Evolutionary conservation across 345 rosid species (phyloP).

Genomic region (Turritis glabra): DNA sequence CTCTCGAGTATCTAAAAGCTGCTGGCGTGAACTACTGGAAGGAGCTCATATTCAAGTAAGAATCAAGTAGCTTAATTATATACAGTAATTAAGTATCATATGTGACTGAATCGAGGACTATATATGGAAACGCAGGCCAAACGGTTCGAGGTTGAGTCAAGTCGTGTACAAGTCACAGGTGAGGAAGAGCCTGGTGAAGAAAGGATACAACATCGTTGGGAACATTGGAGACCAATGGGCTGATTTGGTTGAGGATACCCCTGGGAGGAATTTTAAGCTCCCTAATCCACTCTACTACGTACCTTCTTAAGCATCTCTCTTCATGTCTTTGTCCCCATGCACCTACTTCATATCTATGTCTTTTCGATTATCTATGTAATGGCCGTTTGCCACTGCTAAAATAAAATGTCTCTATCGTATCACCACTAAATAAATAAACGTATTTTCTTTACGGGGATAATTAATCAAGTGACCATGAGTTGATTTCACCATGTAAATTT

Average conservation of each 20-base stretch:
- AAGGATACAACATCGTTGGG: slow-evolving; percentile 54
- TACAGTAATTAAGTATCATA: not conserved
- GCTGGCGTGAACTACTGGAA: slow-evolving; percentile 50
- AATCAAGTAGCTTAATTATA: not conserved
- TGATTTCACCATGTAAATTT: not conserved
- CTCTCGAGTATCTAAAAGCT: slow-evolving; percentile 35
- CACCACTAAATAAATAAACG: not conserved
- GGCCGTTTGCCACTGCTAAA: not conserved
- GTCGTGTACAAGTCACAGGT: slow-evolving; percentile 32
- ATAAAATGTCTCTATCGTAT: not conserved
- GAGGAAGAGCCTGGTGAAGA: slow-evolving; percentile 37
- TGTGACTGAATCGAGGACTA: not conserved
- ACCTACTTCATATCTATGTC: not conserved
- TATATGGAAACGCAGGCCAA: slow-evolving; percentile 26
- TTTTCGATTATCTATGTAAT: not conserved
- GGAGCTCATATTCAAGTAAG: slow-evolving; percentile 42
- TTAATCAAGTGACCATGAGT: not conserved
- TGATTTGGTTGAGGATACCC: slow-evolving; percentile 38
- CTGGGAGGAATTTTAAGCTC: slow-evolving; percentile 53
- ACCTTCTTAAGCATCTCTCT: not conserved
- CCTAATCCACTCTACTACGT: slow-evolving; percentile 61
- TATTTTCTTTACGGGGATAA: not conserved
- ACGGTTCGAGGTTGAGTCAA: not conserved
- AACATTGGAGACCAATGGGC: slow-evolving; percentile 67
- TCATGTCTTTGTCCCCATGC: not conserved